These are phyloP conservation scores for Sugiyamaella xylanicola DNA, from an alignment of 1,139 yeast species.

Conservation along the genomic window DNA sequence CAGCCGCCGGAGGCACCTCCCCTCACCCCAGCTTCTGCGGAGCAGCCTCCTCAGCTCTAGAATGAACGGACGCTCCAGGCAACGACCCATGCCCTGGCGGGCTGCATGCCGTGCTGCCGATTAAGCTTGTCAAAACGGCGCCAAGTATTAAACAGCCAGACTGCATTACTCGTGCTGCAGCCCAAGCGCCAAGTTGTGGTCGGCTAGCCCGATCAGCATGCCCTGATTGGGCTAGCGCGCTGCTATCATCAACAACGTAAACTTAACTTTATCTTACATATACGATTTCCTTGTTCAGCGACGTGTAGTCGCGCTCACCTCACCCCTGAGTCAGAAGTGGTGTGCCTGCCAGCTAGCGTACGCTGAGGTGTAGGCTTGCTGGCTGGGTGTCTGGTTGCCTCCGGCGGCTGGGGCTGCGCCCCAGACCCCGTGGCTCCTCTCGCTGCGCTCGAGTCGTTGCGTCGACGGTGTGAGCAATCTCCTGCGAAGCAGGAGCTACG, in stretches of 20 bases:
- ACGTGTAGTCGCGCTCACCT: too few relatives aligned
- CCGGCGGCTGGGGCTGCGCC: slow-evolving; percentile 1
- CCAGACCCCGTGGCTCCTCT: too few relatives aligned
- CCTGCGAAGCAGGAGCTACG: background rate
- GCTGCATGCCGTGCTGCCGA: background rate
- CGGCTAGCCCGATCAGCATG: background rate
- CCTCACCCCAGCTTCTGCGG: too few relatives aligned
- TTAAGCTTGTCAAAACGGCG: background rate
- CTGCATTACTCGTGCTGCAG: background rate
- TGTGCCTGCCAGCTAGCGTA: too few relatives aligned
- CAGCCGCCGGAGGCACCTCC: too few relatives aligned
- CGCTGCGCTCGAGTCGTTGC: background rate
- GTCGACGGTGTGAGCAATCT: background rate
- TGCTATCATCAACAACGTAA: background rate
- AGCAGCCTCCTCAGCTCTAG: too few relatives aligned
- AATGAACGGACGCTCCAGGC: too few relatives aligned
- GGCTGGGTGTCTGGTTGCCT: background rate
- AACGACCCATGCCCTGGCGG: too few relatives aligned
- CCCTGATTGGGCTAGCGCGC: background rate
- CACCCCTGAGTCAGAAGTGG: too few relatives aligned
- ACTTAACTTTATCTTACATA: slow-evolving; percentile 1
- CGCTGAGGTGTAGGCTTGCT: background rate
- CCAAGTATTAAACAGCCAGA: background rate
- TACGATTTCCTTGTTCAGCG: slow-evolving; percentile 1
- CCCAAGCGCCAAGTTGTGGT: background rate